Conservation (phyloP, 257 asterid species). For the Solanum neorickii region DNA sequence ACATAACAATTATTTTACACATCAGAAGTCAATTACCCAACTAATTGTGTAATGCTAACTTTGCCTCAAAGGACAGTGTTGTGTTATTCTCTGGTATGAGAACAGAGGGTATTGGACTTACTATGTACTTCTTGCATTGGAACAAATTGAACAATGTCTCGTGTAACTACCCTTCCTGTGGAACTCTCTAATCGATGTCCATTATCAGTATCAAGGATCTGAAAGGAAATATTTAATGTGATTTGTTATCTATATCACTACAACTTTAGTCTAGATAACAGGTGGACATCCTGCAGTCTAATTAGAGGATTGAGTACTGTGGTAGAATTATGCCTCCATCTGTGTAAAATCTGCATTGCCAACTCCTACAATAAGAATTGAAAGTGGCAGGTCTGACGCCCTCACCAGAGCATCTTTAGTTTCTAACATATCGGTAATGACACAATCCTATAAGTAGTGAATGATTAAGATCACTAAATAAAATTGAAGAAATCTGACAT, state of each 20-base stretch:
- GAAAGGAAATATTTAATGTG: not conserved
- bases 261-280: not conserved
- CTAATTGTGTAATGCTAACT: not conserved
- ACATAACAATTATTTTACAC: not conserved
- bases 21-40: not conserved
- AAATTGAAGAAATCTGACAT: not conserved
- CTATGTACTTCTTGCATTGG: not conserved
- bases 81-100: not conserved
- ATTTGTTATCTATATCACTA: not conserved
- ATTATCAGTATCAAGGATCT: not conserved
- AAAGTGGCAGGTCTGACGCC: not conserved
- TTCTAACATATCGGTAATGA: constrained; percentile 37
- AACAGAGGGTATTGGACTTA: not conserved
- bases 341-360: not conserved
- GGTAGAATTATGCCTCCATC: not conserved
- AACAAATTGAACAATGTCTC: not conserved
- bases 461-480: not conserved
- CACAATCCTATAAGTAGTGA: constrained; percentile 46
- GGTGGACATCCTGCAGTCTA: not conserved
- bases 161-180: not conserved
- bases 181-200: not conserved
- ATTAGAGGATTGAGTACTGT: not conserved
- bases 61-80: not conserved
- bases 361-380: not conserved
- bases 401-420: not conserved